Conservation (phyloP, 2,329 filamentous ascomycete genomes). For the Xylariales sp. region DNA sequence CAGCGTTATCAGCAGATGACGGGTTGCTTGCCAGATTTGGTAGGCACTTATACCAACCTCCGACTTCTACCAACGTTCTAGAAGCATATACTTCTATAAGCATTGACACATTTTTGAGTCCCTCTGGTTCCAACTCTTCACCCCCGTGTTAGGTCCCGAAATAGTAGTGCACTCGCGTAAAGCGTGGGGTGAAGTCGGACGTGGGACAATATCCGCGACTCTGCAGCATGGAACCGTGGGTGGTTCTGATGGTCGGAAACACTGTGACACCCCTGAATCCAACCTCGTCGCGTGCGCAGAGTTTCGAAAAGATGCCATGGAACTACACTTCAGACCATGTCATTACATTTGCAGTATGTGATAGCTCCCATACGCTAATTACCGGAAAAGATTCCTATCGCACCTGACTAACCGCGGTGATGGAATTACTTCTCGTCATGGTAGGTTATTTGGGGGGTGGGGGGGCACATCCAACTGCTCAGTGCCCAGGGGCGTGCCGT, state of each 20-base stretch:
- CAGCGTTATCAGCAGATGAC: constrained; percentile 4
- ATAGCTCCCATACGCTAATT: neutral
- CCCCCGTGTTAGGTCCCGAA: neutral
- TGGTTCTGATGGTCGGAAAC: neutral
- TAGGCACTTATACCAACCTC: constrained; percentile 3
- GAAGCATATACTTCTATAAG: neutral
- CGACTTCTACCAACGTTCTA: constrained; percentile 5
- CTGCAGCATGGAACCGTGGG: no score
- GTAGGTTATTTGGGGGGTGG: no score
- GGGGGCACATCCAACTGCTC: no score
- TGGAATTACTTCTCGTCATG: no score
- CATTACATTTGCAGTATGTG: neutral
- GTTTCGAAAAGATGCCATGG: constrained; percentile 1
- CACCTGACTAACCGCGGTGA: no score
- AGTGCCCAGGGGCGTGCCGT: neutral
- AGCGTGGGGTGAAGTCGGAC: constrained; percentile 1
- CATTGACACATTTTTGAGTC: no score
- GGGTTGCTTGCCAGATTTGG: constrained; percentile 4
- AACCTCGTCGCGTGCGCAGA: constrained; percentile 6
- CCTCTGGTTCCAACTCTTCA: neutral
- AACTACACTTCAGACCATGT: neutral
- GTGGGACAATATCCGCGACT: neutral
- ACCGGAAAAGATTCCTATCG: neutral
- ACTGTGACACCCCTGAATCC: constrained; percentile 12
- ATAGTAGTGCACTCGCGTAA: neutral